phyloP scores from a whole-genome alignment of 192 early-diverging fungal species.

The Phycomyces nitens region DNA sequence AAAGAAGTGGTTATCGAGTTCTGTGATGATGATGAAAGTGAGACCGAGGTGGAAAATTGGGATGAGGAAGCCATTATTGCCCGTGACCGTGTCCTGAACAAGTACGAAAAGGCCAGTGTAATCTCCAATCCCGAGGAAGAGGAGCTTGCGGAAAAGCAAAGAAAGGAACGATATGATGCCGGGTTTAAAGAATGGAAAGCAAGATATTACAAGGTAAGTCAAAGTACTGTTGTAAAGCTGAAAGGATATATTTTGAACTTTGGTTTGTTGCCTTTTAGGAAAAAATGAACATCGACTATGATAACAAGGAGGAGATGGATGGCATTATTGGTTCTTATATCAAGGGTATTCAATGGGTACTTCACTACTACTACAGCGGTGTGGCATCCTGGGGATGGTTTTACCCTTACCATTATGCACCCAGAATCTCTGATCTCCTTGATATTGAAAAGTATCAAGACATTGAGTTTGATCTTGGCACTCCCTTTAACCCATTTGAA shows the following conservation, averaged over 20 bases:
- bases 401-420: conserved; percentile 97
- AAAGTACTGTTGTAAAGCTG: neutral
- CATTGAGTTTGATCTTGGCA: conserved; percentile 75
- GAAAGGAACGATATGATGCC: conserved; percentile 65
- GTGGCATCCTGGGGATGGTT: conserved; percentile 98
- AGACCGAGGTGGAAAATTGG: conserved; percentile 36
- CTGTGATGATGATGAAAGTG: conserved; percentile 41
- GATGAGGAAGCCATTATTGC: conserved; percentile 44
- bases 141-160: conserved; percentile 40
- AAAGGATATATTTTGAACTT: neutral
- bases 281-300: conserved; percentile 45
- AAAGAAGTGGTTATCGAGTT: conserved; percentile 48
- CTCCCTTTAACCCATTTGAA: conserved; percentile 93
- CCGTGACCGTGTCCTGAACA: conserved; percentile 52
- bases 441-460: conserved; percentile 51
- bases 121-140: conserved; percentile 46
- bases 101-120: conserved; percentile 48
- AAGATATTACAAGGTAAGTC: conserved; percentile 53
- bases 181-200: conserved; percentile 64
- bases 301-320: conserved; percentile 44
- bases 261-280: conserved; percentile 7
- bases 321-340: conserved; percentile 74
- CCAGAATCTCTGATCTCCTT: conserved; percentile 75
- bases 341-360: conserved; percentile 95
- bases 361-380: conserved; percentile 95